phyloP scores from a whole-genome alignment of 192 early-diverging fungal species.

The Chytriomyces hyalinus region DNA sequence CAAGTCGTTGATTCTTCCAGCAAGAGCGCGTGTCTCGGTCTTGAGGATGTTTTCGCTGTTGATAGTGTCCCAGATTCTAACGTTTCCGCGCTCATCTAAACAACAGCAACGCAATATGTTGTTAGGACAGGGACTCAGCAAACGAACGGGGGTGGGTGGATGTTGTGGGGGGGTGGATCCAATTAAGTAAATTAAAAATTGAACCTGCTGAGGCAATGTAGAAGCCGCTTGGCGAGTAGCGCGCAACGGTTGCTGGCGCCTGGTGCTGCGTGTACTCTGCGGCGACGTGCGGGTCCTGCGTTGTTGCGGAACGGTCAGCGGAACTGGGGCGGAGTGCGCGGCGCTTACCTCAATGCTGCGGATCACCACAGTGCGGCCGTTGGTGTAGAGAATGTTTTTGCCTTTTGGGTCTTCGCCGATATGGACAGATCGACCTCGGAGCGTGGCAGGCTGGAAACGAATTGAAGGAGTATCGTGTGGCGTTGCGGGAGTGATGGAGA shows the following conservation, averaged over 20 bases:
- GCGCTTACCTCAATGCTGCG: conserved; percentile 72
- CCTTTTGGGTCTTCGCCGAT: conserved; percentile 85
- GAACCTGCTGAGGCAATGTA: conserved; percentile 95
- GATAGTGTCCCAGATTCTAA: conserved; percentile 92
- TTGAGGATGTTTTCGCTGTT: conserved; percentile 81
- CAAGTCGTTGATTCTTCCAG: conserved; percentile 83
- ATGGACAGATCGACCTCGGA: conserved; percentile 81
- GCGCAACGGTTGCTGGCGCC: conserved; percentile 78
- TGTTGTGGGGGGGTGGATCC: conserved; percentile 5
- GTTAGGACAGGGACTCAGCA: neutral
- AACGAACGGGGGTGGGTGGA: conserved; percentile 14
- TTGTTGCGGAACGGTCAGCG: neutral
- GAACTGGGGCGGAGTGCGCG: neutral
- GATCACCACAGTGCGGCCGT: conserved; percentile 85
- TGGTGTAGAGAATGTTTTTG: conserved; percentile 84
- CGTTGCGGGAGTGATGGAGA: neutral
- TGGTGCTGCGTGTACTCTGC: conserved; percentile 87
- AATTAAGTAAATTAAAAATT: neutral
- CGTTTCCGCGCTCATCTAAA: conserved; percentile 83
- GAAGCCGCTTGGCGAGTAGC: conserved; percentile 89
- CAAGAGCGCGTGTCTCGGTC: conserved; percentile 75
- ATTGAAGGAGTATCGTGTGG: neutral
- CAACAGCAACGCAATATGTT: neutral
- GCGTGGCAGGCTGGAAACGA: conserved; percentile 67
- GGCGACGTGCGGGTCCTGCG: conserved; percentile 75